Evolutionary conservation across 208 protist genomes (phyloP).

Genomic region (Willaertia magna): DNA sequence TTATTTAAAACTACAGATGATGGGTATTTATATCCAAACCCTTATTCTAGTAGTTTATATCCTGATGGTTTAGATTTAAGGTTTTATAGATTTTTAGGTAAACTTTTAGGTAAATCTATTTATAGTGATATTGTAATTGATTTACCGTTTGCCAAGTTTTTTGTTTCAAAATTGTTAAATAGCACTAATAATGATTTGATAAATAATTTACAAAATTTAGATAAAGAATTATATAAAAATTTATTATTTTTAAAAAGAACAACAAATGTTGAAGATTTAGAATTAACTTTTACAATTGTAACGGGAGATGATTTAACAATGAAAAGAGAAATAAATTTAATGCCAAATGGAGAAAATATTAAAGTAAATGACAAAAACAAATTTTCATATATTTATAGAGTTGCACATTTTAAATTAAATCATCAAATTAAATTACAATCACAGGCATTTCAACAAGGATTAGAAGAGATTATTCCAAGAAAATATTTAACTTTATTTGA

Average conservation of each 20-base stretch:
- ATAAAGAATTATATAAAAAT: slow-evolving; percentile 63
- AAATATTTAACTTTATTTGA: slow-evolving; percentile 63
- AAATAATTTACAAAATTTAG: slow-evolving; percentile 64
- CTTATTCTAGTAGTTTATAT: slow-evolving; percentile 8
- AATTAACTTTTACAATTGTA: slow-evolving; percentile 45
- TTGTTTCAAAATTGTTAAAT: slow-evolving; percentile 47
- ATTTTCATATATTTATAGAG: slow-evolving; percentile 70
- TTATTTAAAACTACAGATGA: slow-evolving; percentile 63
- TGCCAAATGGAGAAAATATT: slow-evolving; percentile 45
- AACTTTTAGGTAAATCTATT: slow-evolving; percentile 67
- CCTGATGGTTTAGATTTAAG: background rate
- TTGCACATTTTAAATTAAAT: slow-evolving; percentile 79
- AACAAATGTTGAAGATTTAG: slow-evolving; percentile 49
- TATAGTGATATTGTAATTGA: slow-evolving; percentile 70
- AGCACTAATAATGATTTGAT: slow-evolving; percentile 66
- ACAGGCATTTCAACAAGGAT: slow-evolving; percentile 57
- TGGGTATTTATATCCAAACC: slow-evolving; percentile 70
- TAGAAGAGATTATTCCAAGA: slow-evolving; percentile 46
- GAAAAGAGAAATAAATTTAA: background rate
- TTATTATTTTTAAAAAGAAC: slow-evolving; percentile 50
- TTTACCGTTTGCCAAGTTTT: slow-evolving; percentile 71
- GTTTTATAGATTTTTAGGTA: slow-evolving; percentile 56
- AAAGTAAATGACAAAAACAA: slow-evolving; percentile 63
- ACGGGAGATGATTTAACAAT: background rate
- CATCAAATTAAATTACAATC: slow-evolving; percentile 58